These are phyloP conservation scores for Tardiomyces digboiensis DNA, from an alignment of 1,139 yeast genomes.

Conservation along the genomic window DNA sequence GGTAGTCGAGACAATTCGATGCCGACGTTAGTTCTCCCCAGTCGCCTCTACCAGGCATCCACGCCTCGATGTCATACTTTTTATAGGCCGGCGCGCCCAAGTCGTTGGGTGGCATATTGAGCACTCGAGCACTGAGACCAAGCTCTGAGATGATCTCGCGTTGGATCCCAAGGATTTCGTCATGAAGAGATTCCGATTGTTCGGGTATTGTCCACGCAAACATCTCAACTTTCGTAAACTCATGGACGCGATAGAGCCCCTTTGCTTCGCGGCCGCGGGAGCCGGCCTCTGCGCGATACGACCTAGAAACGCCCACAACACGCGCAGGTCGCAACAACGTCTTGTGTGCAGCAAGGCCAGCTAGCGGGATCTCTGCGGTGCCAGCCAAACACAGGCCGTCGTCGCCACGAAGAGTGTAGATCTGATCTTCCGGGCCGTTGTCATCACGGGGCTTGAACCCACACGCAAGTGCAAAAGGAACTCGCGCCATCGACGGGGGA, in stretches of 20 bases:
- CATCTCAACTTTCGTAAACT: conserved; percentile 93
- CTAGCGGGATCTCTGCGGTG: conserved; percentile 93
- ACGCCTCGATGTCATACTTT: conserved; percentile 91
- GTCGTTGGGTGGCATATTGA: conserved; percentile 87
- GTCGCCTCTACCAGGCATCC: conserved; percentile 94
- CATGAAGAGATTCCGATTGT: conserved; percentile 42
- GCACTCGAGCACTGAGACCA: conserved; percentile 72
- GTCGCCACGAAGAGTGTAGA: conserved; percentile 48
- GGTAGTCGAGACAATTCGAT: conserved; percentile 91
- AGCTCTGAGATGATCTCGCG: conserved; percentile 50
- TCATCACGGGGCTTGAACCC: conserved; percentile 94
- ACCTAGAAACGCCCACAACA: conserved; percentile 75
- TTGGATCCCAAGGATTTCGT: conserved; percentile 56
- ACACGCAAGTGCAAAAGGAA: conserved; percentile 76
- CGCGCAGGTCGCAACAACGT: conserved; percentile 40
- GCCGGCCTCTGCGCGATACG: conserved; percentile 96
- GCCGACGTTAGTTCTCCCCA: conserved; percentile 95
- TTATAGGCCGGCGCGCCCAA: conserved; percentile 90
- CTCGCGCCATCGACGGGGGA: conserved; percentile 83
- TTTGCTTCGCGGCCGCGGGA: conserved; percentile 90
- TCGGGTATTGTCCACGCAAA: conserved; percentile 55
- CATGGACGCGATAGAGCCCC: conserved; percentile 93
- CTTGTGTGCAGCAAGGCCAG: conserved; percentile 51
- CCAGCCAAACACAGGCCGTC: conserved; percentile 67
- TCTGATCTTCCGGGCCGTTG: conserved; percentile 69